Conservation (phyloP, 257 asterid species). For the Paulownia fortunei region DNA sequence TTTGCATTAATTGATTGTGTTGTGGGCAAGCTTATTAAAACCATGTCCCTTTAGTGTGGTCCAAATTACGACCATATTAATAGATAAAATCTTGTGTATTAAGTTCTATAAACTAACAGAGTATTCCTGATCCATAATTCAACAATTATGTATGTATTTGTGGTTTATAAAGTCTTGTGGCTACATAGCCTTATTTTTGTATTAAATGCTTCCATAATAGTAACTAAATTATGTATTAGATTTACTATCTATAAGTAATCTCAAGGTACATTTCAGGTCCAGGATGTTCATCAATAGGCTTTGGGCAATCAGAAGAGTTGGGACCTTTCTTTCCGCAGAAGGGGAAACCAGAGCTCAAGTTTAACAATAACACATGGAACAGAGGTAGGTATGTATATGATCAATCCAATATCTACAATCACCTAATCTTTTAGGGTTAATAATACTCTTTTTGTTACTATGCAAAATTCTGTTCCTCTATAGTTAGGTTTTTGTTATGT, state of each 20-base stretch:
- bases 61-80: too few species aligned
- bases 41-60: too few species aligned
- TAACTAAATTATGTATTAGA: too few species aligned
- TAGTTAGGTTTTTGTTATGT: not conserved
- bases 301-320: constrained; percentile 79
- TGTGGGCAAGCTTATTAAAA: too few species aligned
- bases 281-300: constrained; percentile 93
- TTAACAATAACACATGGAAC: constrained; percentile 76
- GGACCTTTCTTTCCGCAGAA: constrained; percentile 83
- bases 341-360: constrained; percentile 72
- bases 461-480: not conserved
- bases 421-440: not conserved
- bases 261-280: constrained; percentile 61
- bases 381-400: constrained; percentile 48
- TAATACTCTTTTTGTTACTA: not conserved
- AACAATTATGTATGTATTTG: too few species aligned
- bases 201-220: not conserved
- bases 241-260: not conserved
- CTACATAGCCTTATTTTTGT: not conserved
- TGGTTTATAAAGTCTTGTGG: too few species aligned
- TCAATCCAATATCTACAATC: not conserved
- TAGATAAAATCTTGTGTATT: too few species aligned
- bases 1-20: too few species aligned
- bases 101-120: too few species aligned
- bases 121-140: too few species aligned